Base-by-base conservation (phyloP, 345 rosid genomes). In the Citropsis articulata region DNA sequence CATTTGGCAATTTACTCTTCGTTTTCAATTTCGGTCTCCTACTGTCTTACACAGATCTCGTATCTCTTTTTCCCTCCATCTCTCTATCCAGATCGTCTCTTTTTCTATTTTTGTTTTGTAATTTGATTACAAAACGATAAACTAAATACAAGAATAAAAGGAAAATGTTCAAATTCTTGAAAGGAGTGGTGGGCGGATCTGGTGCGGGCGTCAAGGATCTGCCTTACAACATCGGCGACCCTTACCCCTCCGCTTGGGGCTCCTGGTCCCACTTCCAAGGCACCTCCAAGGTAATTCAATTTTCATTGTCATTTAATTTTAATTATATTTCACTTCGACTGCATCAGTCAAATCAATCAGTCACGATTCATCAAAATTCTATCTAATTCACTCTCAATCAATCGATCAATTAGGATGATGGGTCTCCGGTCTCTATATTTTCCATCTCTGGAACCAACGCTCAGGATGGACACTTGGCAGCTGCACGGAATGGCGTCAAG, bases 401-500 rank as follows among this genome's bases (percentile, higher is more conserved):
- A 25, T 42, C 45, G 66, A 69, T 77, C 73, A 78, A 60, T 82
- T 45, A 96, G 99, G 99, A 96, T 72, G 99, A 96, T 81, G 99
- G 98, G 75, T 92, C 98, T 86, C 90, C 90, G 42, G 99, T 96
- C 68, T 96, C 99, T 13, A 81, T 96, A 56, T 96, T 94, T 78
- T 74, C 97, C 59, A 90, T 96, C 56, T 83, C 95, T 63, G 98
- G 94, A 27, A 92, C 87, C 81, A 92, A 79, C 82, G 85, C 95
- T 65, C 97, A 91, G 84, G 99, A 96, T 69, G 97, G 95, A 28
- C 98, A 90, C 84, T 80, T 96, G 78, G 94, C 94, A 56, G 99
- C 99, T 36, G 99, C 94, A 45, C 88, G 98, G 38, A 96, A 96
- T 76, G 99, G 99, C 68, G 95, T 96, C 84, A 96, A 94, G 87